Evolutionary conservation across 2,329 filamentous ascomycete genomes (phyloP), one percentile per base, ranked within the genome.

Genomic region (Aspergillus pseudonomiae): DNA sequence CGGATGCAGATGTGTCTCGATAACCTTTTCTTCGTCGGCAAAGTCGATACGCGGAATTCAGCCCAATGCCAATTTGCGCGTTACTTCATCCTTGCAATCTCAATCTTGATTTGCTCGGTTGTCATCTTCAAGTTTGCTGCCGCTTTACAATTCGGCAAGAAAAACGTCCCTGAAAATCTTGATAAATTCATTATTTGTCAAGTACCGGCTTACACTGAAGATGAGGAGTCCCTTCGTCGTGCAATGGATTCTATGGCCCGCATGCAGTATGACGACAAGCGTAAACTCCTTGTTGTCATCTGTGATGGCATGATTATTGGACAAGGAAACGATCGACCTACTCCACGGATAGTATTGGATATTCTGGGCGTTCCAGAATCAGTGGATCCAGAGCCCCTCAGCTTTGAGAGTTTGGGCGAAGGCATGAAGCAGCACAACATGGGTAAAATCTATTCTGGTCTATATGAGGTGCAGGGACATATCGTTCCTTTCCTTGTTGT

Each of bases 301-400:
- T 99, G 95, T 74, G 95, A 99, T 74, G 95, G 95, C 80, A 98
- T 99, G 94, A 99, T 99, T 83, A 96, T 99, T 69, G 95, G 95
- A 73, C 94, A 97, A 81, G 95, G 95, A 74, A 99, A 99, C 79
- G 95, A 99, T 77, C 88, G 93, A 65, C 93, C 95, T 7, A 99
- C 95, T 0, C 95, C 95, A 50, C 89, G 94, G 65, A 99, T 99
- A 69, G 94, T 99, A 28, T 85, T 99, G 60, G 95, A 99, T 73
- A 99, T 99, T 83, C 85, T 99, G 6, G 95, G 95, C 67, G 95
- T 99, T 34, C 91, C 93, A 1, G 94, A 97, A 71, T 92, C 90
- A 2, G 91, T 97, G 19, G 94, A 99, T 74, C 95, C 96, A 0
- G 94, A 98, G 77, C 93, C 95, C 3, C 85, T 99, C 63, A 97